Conservation (phyloP, 495 filamentous ascomycete species). For the Xylaria telfairii region DNA sequence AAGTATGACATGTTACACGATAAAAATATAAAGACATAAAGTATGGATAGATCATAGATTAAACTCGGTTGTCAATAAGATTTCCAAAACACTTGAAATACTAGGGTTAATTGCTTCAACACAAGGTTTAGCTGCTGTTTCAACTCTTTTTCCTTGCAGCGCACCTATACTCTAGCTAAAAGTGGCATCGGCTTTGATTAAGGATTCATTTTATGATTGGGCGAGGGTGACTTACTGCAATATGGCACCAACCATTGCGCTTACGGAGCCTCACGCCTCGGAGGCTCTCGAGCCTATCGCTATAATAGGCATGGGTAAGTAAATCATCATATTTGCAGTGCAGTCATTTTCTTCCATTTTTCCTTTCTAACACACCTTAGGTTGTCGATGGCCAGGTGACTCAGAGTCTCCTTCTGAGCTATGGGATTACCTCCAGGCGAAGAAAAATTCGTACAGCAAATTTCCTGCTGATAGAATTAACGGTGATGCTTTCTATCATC, state of each 20-base stretch:
- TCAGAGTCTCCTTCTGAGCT: conserved; percentile 55
- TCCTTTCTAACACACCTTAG: conserved; percentile 2
- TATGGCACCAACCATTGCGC: not conserved
- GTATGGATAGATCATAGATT: too few relatives aligned
- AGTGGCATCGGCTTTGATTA: not conserved
- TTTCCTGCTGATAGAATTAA: conserved; percentile 71
- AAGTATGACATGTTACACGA: too few relatives aligned
- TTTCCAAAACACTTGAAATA: too few relatives aligned
- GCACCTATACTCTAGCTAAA: too few relatives aligned
- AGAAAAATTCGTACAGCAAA: conserved; percentile 54
- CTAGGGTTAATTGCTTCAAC: too few relatives aligned
- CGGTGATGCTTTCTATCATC: conserved; percentile 48
- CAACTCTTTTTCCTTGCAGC: too few relatives aligned
- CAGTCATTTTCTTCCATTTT: not conserved
- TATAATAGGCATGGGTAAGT: conserved; percentile 19
- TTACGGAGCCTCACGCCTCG: not conserved
- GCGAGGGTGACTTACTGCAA: not conserved
- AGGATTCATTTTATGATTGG: too few relatives aligned
- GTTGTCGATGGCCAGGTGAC: conserved; percentile 54
- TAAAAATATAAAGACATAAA: too few relatives aligned
- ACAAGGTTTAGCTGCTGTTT: too few relatives aligned
- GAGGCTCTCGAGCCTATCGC: conserved; percentile 10
- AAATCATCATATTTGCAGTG: not conserved
- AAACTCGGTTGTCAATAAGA: too few relatives aligned
- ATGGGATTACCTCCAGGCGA: conserved; percentile 62